Evolutionary conservation across 345 rosid species (phyloP).

Genomic region (Eucalyptus curtisii): DNA sequence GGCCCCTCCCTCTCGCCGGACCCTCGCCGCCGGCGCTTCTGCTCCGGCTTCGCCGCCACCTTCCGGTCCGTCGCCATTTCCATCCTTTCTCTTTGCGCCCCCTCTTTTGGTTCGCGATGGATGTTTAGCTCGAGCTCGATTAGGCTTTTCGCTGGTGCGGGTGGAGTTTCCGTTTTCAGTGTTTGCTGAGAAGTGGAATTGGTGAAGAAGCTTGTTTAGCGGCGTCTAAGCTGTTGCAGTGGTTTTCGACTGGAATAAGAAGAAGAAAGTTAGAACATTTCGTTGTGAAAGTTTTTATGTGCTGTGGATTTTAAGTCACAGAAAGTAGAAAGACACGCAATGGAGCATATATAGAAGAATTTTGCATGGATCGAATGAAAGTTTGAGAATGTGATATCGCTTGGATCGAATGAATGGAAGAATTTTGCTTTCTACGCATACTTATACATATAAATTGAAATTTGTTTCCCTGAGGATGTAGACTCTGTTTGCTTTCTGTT

Average conservation of each 20-base stretch:
- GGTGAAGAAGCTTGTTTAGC: not conserved
- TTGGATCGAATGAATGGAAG: not conserved
- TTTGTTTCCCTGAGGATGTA: not conserved
- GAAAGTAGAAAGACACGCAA: not conserved
- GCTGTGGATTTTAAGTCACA: not conserved
- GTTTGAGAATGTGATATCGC: not conserved
- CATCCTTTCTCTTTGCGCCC: not conserved
- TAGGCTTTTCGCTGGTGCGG: not conserved
- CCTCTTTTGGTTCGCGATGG: not conserved
- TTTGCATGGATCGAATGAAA: not conserved
- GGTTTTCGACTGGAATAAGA: not conserved
- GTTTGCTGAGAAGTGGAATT: not conserved
- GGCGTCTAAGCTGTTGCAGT: not conserved
- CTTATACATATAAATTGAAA: not conserved
- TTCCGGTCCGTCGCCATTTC: not conserved
- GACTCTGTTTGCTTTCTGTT: not conserved
- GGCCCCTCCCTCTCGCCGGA: not conserved
- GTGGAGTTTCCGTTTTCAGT: not conserved
- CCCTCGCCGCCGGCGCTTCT: slow-evolving; percentile 7
- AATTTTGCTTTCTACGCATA: not conserved
- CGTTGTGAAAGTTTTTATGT: not conserved
- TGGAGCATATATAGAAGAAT: not conserved
- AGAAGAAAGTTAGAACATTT: not conserved
- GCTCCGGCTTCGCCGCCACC: slow-evolving; percentile 6
- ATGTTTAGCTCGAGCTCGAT: not conserved